Base-by-base conservation (phyloP, 192 early-diverging fungal genomes). In the Glomus cerebriforme region DNA sequence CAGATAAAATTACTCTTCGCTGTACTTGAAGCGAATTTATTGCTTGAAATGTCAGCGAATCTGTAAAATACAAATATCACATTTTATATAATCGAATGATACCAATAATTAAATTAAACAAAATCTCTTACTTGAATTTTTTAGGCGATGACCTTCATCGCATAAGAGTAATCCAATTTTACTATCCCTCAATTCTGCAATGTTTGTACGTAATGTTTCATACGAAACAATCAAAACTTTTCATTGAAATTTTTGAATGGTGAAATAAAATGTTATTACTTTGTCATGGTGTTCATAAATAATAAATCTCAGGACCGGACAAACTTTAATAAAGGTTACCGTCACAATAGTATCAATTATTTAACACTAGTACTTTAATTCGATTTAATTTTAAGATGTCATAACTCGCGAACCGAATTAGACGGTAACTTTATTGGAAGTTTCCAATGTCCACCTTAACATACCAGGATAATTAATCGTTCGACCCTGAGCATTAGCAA, bases 201-300 rank as follows among this genome's bases (percentile, higher is more conserved):
- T 90, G 79, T 99, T 94, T 4, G 90, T 86, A 43, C 98, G 92
- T 70, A 99, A 83, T 29, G 95, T 94, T 86, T 99, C 98, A 79
- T 99, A 99, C 3, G 97, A 98, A 65, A 99, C 96, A 49, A 99
- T 99, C 31, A 99, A 82, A 7, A 99, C 97, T 78, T 37, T 87
- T 73, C 39, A 39, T 27, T 26, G 22, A 24, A 27, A 75, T 39
- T 37, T 9, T 34, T 13, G 6, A 19, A 81, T 34, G 60, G 7
- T 27, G 4, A 34, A 10, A 34, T 24, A 65, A 54, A 49, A 54
- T 5, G 1, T 22, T 17, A 19, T 54, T 22, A 22, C 19, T 7
- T 6, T 69, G 19, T 17, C 5, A 73, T 31, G n/a, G 8, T 12
- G 3, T 65, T 29, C n/a, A 17, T 62, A 31, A 67, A 13, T 22